A percentile compares a stretch with the other conserved stretches of the same genome.
Conservation (phyloP, 2,329 filamentous ascomycete genomes). For the Phaeosphaeriaceae sp. region DNA sequence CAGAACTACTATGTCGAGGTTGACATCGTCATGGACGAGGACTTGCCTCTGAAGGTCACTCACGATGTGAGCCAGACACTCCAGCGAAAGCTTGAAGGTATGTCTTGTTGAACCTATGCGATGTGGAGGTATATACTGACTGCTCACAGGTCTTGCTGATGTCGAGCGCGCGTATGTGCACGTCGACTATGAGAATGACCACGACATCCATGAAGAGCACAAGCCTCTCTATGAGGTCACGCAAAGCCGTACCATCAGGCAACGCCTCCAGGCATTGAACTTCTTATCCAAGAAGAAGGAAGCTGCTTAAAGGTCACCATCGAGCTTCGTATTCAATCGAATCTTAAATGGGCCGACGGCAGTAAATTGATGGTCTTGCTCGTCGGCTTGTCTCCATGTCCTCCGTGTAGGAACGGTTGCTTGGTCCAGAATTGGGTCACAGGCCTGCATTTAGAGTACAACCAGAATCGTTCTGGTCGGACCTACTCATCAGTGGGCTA, state of each 20-base stretch:
- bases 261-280: slow-evolving; percentile 38
- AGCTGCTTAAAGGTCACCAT: neutral
- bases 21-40: slow-evolving; percentile 66
- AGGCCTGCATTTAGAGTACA: neutral
- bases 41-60: slow-evolving; percentile 61
- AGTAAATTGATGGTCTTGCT: no score
- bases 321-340: neutral
- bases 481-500: neutral
- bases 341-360: neutral
- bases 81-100: slow-evolving; percentile 67
- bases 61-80: slow-evolving; percentile 67
- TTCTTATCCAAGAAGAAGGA: slow-evolving; percentile 31
- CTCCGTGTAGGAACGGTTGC: neutral
- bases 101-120: slow-evolving; percentile 8
- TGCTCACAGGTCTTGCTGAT: slow-evolving; percentile 40
- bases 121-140: slow-evolving; percentile 12
- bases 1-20: slow-evolving; percentile 69
- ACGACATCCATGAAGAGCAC: slow-evolving; percentile 49
- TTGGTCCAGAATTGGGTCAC: neutral
- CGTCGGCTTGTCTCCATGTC: neutral
- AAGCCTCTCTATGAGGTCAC: slow-evolving; percentile 48
- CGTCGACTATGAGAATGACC: slow-evolving; percentile 55
- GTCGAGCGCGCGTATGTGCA: slow-evolving; percentile 58
- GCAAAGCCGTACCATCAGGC: slow-evolving; percentile 40
- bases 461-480: neutral